Percentiles rank a stretch among this genome's conserved stretches.
Conservation (phyloP, 225 moss, liverwort and hornwort genomes). For the Polytrichum commune region DNA sequence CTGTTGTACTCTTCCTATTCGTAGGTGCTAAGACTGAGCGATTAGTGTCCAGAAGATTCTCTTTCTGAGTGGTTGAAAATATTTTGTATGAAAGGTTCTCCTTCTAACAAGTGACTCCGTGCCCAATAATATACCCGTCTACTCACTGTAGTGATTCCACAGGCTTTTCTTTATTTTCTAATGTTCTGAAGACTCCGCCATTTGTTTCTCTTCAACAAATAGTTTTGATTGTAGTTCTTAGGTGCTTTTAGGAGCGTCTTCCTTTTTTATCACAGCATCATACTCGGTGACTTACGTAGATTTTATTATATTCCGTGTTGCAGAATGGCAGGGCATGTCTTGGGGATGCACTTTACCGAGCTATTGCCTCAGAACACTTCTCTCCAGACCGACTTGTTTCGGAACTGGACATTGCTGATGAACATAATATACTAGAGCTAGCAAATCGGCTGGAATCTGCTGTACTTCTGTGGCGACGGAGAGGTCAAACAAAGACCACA, state of each 20-base stretch:
- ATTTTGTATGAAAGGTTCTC: too few species aligned
- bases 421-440: constrained; percentile 74
- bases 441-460: constrained; percentile 88
- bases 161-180: not conserved
- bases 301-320: not conserved
- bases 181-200: not conserved
- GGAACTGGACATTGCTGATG: constrained; percentile 70
- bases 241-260: too few species aligned
- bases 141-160: not conserved
- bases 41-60: too few species aligned
- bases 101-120: too few species aligned
- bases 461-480: constrained; percentile 78
- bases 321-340: constrained; percentile 88
- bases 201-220: too few species aligned
- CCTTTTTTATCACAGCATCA: too few species aligned
- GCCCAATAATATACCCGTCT: not conserved
- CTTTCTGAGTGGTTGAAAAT: too few species aligned
- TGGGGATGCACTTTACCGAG: constrained; percentile 69
- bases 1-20: not conserved
- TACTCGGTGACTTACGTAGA: too few species aligned
- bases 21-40: too few species aligned
- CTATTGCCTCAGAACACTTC: constrained; percentile 70
- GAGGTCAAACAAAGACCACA: constrained; percentile 52
- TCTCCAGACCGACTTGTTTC: constrained; percentile 72
- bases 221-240: too few species aligned